phyloP scores from a whole-genome alignment of 805 yeast genomes.

The Candida xiaguanensis region DNA sequence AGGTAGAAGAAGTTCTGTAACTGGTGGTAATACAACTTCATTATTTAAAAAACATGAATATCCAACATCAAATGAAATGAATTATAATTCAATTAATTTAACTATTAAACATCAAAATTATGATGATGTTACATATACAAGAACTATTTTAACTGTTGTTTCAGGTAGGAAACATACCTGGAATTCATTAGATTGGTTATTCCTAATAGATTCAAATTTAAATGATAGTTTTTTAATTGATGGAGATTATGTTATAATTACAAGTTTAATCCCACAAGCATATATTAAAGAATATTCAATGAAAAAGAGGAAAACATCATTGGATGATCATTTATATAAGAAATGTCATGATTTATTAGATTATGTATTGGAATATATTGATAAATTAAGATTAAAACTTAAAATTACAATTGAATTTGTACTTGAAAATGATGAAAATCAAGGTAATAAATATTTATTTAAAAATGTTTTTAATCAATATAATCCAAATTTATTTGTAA shows the following conservation, averaged over 20 bases:
- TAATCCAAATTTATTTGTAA: conserved; percentile 35
- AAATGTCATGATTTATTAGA: conserved; percentile 24
- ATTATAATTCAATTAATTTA: conserved; percentile 37
- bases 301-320: conserved; percentile 8
- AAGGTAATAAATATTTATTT: conserved; percentile 33
- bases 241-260: conserved; percentile 38
- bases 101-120: conserved; percentile 43
- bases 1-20: conserved; percentile 12
- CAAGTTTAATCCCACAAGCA: conserved; percentile 28
- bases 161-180: conserved; percentile 44
- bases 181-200: conserved; percentile 40
- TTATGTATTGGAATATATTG: conserved; percentile 17
- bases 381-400: conserved; percentile 18
- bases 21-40: conserved; percentile 1
- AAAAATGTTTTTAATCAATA: conserved; percentile 36
- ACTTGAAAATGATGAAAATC: conserved; percentile 16
- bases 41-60: conserved; percentile 12
- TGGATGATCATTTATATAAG: conserved; percentile 19
- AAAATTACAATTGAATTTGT: conserved; percentile 41
- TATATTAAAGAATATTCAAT: conserved; percentile 11
- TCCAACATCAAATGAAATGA: conserved; percentile 33
- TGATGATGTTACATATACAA: conserved; percentile 16
- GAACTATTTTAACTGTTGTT: conserved; percentile 36
- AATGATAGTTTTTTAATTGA: conserved; percentile 23
- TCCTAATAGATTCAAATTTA: conserved; percentile 14